Conservation (phyloP, 495 filamentous ascomycete genomes). For the Penicillium paradoxum region DNA sequence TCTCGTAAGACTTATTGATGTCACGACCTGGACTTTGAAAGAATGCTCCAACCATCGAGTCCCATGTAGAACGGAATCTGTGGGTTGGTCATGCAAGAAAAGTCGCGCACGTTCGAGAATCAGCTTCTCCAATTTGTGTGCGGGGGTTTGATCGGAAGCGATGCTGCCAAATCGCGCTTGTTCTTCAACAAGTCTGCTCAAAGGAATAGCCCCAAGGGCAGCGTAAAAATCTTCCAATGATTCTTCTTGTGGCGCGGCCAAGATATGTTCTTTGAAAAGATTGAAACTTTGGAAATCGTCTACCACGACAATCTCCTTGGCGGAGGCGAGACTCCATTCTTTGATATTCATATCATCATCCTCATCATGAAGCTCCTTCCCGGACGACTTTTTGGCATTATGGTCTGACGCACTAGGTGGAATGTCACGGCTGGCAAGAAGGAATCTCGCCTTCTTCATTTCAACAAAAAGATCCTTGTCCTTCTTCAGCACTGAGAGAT, state of each 20-base stretch:
- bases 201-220: conserved; percentile 40
- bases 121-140: conserved; percentile 62
- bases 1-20: conserved; percentile 65
- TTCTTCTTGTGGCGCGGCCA: conserved; percentile 86
- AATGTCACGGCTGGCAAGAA: conserved; percentile 76
- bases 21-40: conserved; percentile 69
- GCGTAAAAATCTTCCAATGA: conserved; percentile 77
- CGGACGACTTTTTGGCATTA: conserved; percentile 13
- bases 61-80: conserved; percentile 72
- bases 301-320: conserved; percentile 68
- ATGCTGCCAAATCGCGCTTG: conserved; percentile 43
- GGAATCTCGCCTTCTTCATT: conserved; percentile 69
- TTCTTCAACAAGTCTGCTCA: conserved; percentile 45
- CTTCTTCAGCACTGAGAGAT: conserved; percentile 60
- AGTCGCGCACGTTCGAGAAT: conserved; percentile 81
- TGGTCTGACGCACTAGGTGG: conserved; percentile 31
- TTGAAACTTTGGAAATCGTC: conserved; percentile 84
- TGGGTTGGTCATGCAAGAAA: conserved; percentile 71
- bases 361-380: conserved; percentile 47
- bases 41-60: conserved; percentile 85
- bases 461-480: conserved; percentile 71
- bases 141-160: conserved; percentile 48
- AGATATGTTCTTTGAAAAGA: conserved; percentile 73
- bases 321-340: conserved; percentile 66
- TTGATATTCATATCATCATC: conserved; percentile 71